Percentiles rank a stretch among this genome's conserved stretches.
phyloP scores from a whole-genome alignment of 495 filamentous ascomycete species.

The Penicillium crystallinum region DNA sequence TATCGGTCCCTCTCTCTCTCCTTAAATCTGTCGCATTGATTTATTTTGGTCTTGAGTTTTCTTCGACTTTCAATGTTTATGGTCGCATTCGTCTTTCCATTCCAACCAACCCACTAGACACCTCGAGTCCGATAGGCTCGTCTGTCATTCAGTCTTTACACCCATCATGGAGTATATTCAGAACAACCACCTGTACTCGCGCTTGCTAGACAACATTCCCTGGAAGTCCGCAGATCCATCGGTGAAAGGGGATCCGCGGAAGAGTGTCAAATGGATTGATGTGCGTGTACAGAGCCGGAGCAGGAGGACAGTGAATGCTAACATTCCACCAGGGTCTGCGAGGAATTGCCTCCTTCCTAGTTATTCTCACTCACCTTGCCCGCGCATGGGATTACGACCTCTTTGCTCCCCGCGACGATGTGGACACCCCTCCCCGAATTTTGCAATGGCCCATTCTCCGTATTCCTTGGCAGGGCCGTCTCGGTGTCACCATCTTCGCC shows the following conservation, averaged over 20 bases:
- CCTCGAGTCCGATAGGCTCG: neutral
- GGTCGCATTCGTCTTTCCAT: neutral
- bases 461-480: constrained; percentile 58
- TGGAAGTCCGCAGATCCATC: constrained; percentile 28
- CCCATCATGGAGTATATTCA: constrained; percentile 21
- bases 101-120: neutral
- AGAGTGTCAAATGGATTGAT: constrained; percentile 70
- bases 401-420: constrained; percentile 49
- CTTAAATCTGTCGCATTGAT: neutral
- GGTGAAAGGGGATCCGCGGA: constrained; percentile 39
- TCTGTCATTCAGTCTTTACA: neutral
- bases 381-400: constrained; percentile 56
- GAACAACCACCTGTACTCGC: constrained; percentile 28
- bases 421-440: constrained; percentile 44
- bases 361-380: constrained; percentile 62
- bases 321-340: constrained; percentile 52
- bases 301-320: too few relatives aligned
- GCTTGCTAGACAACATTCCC: constrained; percentile 25
- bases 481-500: constrained; percentile 63
- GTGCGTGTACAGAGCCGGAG: too few relatives aligned
- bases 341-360: constrained; percentile 60
- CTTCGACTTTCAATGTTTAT: neutral
- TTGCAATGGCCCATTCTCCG: constrained; percentile 59
- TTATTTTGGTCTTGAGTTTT: neutral
- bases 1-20: neutral